These are phyloP conservation scores for Podila minutissima DNA, from an alignment of 192 early-diverging fungal species.

Conservation along the genomic window DNA sequence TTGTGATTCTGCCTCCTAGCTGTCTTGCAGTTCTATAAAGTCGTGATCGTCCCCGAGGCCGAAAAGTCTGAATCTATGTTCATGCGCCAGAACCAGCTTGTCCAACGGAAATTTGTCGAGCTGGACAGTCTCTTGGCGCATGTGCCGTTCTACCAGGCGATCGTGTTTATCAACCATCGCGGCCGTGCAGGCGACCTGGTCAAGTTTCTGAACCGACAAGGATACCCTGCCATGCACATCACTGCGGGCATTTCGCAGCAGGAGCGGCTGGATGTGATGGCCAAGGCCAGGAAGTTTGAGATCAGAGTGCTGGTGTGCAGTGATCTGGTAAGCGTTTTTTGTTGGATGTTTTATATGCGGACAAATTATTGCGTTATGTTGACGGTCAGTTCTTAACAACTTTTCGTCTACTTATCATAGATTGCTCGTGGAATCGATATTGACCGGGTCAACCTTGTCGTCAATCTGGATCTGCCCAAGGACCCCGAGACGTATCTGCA, in stretches of 20 bases:
- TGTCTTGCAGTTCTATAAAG: slow-evolving; percentile 61
- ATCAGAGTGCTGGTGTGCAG: slow-evolving; percentile 67
- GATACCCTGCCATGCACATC: slow-evolving; percentile 63
- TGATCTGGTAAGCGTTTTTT: slow-evolving; percentile 58
- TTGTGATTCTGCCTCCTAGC: slow-evolving; percentile 30
- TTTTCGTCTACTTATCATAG: slow-evolving; percentile 8
- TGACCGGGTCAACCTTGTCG: slow-evolving; percentile 72
- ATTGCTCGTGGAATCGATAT: slow-evolving; percentile 80
- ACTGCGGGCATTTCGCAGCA: slow-evolving; percentile 56
- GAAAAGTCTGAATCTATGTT: slow-evolving; percentile 24
- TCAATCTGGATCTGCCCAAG: slow-evolving; percentile 81
- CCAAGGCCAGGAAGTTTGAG: slow-evolving; percentile 61
- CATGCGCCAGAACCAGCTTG: slow-evolving; percentile 37
- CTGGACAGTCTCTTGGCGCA: slow-evolving; percentile 53
- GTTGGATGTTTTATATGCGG: neutral
- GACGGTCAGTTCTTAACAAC: neutral
- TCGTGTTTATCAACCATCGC: slow-evolving; percentile 67
- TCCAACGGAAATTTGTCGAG: slow-evolving; percentile 60
- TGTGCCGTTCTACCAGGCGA: slow-evolving; percentile 69
- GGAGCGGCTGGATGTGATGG: slow-evolving; percentile 59
- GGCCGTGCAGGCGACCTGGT: slow-evolving; percentile 58
- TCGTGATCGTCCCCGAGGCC: slow-evolving; percentile 15
- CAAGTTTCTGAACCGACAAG: slow-evolving; percentile 56
- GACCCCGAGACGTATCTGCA: slow-evolving; percentile 80
- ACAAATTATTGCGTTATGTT: neutral